These are phyloP conservation scores for Fraxinus xanthoxyloides DNA, from an alignment of 305 asterid species.

Conservation along the genomic window DNA sequence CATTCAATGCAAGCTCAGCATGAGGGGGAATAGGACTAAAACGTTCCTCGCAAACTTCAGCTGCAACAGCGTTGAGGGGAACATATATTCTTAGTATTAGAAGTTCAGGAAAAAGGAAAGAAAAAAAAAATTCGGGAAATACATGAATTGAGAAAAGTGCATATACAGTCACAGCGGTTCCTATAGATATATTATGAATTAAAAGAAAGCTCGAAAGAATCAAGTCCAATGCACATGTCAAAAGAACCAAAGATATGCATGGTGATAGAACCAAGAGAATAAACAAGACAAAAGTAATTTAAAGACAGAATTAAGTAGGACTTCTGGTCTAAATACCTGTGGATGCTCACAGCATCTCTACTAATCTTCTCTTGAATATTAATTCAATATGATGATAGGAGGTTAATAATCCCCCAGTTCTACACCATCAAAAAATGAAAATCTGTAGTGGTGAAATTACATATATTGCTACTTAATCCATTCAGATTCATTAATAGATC, in stretches of 20 bases:
- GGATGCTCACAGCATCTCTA: not conserved
- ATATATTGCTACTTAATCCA: not conserved
- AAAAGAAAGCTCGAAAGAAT: not conserved
- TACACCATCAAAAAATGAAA: not conserved
- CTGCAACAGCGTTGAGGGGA: conserved; percentile 84
- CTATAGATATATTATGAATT: not conserved
- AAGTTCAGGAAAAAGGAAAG: not conserved
- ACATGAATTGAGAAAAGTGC: not conserved
- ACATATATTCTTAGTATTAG: conserved; percentile 10
- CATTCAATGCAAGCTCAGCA: conserved; percentile 90
- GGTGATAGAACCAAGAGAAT: conserved; percentile 2
- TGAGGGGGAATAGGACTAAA: conserved; percentile 97
- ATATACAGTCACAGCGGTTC: not conserved
- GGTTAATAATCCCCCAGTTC: not conserved
- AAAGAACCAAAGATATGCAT: not conserved
- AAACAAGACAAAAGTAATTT: conserved; percentile 1
- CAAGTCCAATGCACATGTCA: not conserved
- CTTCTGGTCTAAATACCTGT: not conserved
- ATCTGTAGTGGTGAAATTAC: not conserved
- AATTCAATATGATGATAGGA: not conserved
- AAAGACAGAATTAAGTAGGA: not conserved
- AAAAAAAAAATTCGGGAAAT: not conserved
- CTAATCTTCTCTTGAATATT: conserved; percentile 2
- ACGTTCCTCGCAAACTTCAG: conserved; percentile 97
- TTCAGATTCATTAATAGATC: not conserved